Evolutionary conservation across 2,329 filamentous ascomycete genomes (phyloP).

Genomic region (Zymoseptoria passerinii): DNA sequence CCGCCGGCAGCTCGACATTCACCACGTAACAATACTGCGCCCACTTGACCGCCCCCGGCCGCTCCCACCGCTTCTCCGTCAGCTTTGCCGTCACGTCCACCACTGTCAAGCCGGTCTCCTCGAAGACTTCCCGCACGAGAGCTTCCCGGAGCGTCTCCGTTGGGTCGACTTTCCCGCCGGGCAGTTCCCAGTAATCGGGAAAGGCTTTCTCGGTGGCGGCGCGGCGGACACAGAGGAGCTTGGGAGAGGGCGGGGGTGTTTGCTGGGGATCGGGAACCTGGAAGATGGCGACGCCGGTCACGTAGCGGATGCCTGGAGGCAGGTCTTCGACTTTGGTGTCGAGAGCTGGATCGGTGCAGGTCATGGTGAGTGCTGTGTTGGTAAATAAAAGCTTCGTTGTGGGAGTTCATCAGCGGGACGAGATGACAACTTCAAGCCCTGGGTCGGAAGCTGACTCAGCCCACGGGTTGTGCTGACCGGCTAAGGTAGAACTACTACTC

Average conservation of each 20-base stretch:
- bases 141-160: conserved; percentile 5
- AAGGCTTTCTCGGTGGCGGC: conserved; percentile 6
- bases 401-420: too few relatives aligned
- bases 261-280: neutral
- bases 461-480: too few relatives aligned
- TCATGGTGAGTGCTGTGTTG: neutral
- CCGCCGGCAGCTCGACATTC: conserved; percentile 1
- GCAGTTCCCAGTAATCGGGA: conserved; percentile 9
- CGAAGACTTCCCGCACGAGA: conserved; percentile 5
- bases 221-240: conserved; percentile 7
- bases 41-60: conserved; percentile 1
- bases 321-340: conserved; percentile 5
- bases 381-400: neutral
- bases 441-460: too few relatives aligned
- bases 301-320: conserved; percentile 3
- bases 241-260: neutral
- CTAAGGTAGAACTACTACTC: too few relatives aligned
- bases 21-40: conserved; percentile 6
- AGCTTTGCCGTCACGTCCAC: conserved; percentile 2
- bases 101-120: conserved; percentile 6
- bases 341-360: neutral
- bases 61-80: conserved; percentile 1
- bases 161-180: conserved; percentile 7
- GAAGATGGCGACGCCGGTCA: conserved; percentile 5
- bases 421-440: too few relatives aligned